phyloP scores from a whole-genome alignment of 2,329 filamentous ascomycete species.

The Fusarium globosum region DNA sequence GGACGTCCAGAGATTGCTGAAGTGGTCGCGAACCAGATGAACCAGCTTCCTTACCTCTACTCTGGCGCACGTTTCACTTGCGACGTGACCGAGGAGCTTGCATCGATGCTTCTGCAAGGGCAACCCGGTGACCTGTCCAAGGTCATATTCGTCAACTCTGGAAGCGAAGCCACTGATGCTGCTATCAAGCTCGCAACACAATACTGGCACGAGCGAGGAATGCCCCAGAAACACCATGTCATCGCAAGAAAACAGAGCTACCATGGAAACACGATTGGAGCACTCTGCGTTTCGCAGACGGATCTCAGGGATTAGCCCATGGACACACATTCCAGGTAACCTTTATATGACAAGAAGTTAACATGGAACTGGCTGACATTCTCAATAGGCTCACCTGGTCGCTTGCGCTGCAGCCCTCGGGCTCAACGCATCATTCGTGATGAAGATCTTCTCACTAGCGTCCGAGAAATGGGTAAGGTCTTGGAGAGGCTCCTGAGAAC shows the following conservation, averaged over 20 bases:
- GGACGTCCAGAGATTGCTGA: background rate
- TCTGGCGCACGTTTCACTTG: conserved; percentile 31
- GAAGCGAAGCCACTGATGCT: background rate
- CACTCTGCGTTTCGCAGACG: conserved; percentile 51
- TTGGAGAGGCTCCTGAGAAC: background rate
- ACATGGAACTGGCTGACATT: background rate
- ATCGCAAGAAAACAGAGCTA: conserved; percentile 59
- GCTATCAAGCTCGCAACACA: background rate
- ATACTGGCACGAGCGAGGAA: conserved; percentile 56
- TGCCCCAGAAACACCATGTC: conserved; percentile 53
- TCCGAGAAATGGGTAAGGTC: background rate
- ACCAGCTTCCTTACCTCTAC: conserved; percentile 21
- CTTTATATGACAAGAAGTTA: background rate
- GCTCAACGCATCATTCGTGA: conserved; percentile 1
- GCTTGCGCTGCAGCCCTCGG: conserved; percentile 2
- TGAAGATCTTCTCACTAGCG: background rate
- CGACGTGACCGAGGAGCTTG: conserved; percentile 45
- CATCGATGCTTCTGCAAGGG: conserved; percentile 41
- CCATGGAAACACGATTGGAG: conserved; percentile 62
- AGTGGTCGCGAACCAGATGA: conserved; percentile 5
- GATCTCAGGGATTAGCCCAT: background rate
- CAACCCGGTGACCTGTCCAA: background rate
- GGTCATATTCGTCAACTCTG: conserved; percentile 3
- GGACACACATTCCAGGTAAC: conserved; percentile 2
- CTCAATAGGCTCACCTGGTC: background rate